Evolutionary conservation across 1,139 yeast species (phyloP).

Genomic region (Diutina sp.): DNA sequence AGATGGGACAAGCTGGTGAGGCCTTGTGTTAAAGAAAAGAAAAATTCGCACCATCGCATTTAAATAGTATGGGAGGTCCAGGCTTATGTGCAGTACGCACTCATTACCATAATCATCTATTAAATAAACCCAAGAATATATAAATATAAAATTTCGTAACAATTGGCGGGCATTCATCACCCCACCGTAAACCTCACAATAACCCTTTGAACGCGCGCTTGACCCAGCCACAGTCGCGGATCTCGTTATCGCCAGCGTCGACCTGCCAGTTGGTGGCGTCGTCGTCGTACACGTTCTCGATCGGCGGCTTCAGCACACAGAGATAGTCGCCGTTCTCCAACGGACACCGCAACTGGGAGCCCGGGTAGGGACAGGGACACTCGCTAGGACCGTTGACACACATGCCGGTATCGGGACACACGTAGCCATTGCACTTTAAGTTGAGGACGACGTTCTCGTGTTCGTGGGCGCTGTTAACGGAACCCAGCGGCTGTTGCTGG

Average conservation of each 20-base stretch:
- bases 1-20: neutral
- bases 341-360: constrained; percentile 69
- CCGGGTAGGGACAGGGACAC: constrained; percentile 88
- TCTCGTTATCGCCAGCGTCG: constrained; percentile 36
- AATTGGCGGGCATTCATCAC: no score
- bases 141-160: no score
- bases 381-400: constrained; percentile 61
- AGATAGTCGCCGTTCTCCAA: constrained; percentile 58
- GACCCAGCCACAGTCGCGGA: constrained; percentile 76
- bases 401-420: constrained; percentile 71
- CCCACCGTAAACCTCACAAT: neutral
- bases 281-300: constrained; percentile 30
- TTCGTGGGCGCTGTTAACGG: neutral
- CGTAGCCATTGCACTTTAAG: constrained; percentile 47
- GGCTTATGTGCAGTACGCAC: no score
- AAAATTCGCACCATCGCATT: neutral
- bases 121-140: no score
- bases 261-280: constrained; percentile 38
- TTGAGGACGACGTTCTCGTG: constrained; percentile 19
- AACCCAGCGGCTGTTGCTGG: constrained; percentile 10
- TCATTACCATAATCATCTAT: no score
- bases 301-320: constrained; percentile 76
- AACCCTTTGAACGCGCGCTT: constrained; percentile 26
- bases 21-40: neutral
- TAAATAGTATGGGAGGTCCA: neutral